Conservation (phyloP, 345 rosid species). For the Gossypium herbaceum region DNA sequence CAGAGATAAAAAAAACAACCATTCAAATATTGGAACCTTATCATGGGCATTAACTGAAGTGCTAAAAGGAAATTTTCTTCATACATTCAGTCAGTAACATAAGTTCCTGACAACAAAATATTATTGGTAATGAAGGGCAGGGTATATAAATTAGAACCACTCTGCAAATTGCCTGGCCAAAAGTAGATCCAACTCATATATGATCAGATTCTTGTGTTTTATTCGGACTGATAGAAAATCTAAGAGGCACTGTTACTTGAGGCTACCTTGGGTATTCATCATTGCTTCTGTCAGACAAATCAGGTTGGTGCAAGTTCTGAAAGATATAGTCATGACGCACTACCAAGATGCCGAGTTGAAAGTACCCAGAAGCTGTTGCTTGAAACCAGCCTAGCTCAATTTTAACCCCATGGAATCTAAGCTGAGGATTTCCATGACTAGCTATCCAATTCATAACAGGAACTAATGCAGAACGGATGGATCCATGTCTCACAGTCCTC, state of each 20-base stretch:
- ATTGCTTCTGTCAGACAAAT: constrained; percentile 39
- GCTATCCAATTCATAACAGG: constrained; percentile 81
- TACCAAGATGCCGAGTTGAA: constrained; percentile 90
- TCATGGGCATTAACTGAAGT: not conserved
- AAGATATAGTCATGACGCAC: constrained; percentile 56
- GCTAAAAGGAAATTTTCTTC: not conserved
- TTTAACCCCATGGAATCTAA: constrained; percentile 81
- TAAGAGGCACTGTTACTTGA: not conserved
- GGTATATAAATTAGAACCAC: not conserved
- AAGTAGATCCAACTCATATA: not conserved
- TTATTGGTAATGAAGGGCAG: not conserved
- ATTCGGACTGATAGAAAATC: not conserved
- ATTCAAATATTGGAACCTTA: not conserved
- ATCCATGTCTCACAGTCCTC: constrained; percentile 89
- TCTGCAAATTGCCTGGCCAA: not conserved
- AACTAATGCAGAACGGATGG: constrained; percentile 65
- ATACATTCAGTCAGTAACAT: not conserved
- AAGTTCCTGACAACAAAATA: not conserved
- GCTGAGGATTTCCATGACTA: constrained; percentile 88
- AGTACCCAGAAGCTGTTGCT: constrained; percentile 96
- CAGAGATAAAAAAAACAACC: not conserved
- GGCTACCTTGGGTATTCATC: constrained; percentile 59
- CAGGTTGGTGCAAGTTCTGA: constrained; percentile 35
- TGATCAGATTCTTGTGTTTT: not conserved
- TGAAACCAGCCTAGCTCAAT: constrained; percentile 96